Evolutionary conservation across 306 rosid genomes (phyloP), one percentile per base, ranked within the genome.

Genomic region (Trifolium subterraneum): DNA sequence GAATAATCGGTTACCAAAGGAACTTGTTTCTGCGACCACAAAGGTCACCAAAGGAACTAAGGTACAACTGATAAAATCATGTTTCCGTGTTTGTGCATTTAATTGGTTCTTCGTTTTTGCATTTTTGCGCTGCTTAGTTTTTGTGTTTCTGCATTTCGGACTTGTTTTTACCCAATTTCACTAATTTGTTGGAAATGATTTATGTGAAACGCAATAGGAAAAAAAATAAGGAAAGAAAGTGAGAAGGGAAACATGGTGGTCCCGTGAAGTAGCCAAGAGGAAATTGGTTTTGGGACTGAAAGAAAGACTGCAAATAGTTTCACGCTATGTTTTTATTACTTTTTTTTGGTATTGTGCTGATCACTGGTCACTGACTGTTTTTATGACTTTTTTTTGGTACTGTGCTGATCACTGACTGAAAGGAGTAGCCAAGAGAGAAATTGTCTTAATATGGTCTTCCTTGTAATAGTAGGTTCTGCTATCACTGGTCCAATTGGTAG

Each of bases 401-500:
- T 69, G 61, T 25, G 72, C 6, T 20, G 86, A 96, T 90, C 4
- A 23, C 13, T 63, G 12, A 64, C 64, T 3, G 6, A 29, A 29
- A 29, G 33, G 4, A 29, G 33, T 29, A 29, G 33, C 33, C 33
- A 29, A 29, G 33, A 29, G 6, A 29, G 33, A 29, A 29, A 29
- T 51, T 22, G 25, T 38, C 4, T 73, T 67, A 18, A 61, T 45
- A 6, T 0, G 0, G 3, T 27, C 11, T 22, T 31, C 6, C 0
- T 23, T 70, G 54, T 66, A 7, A 60, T 81, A 78, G 70, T 75
- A 91, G 94, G 96, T 1, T 90, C 94, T 25, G 94, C 96, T 1
- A 92, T 92, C 4, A 92, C 98, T 12, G 96, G 96, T 10, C 96
- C 96, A 39, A 90, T 90, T 7, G 96, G 98, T 1, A 90, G 76